Conservation (phyloP, 2,329 filamentous ascomycete species). For the Exophiala calicioides region DNA sequence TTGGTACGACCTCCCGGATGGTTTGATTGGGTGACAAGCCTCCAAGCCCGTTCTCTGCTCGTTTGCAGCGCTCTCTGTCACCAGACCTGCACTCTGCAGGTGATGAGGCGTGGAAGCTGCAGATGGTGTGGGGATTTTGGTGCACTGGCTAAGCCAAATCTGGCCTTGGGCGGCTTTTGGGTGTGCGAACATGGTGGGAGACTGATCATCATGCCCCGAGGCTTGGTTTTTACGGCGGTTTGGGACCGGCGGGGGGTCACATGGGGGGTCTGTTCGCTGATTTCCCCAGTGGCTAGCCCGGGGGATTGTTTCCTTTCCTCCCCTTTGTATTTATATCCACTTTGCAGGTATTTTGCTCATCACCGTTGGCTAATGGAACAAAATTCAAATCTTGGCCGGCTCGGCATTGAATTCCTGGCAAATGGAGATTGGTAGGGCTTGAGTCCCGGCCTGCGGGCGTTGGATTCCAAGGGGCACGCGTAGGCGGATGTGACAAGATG, state of each 20-base stretch:
- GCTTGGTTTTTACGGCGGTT: too few species aligned
- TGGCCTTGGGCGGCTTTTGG: background rate
- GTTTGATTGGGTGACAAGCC: slow-evolving; percentile 22
- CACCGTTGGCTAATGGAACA: background rate
- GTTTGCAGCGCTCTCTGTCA: slow-evolving; percentile 17
- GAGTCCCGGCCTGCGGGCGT: too few species aligned
- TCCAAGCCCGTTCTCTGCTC: slow-evolving; percentile 7
- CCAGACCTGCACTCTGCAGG: slow-evolving; percentile 25
- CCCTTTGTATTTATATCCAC: slow-evolving; percentile 7
- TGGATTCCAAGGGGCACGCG: too few species aligned
- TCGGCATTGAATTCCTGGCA: slow-evolving; percentile 1
- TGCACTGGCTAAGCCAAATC: slow-evolving; percentile 21
- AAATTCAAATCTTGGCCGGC: slow-evolving; percentile 5
- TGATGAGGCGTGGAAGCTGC: slow-evolving; percentile 22
- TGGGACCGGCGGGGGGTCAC: background rate
- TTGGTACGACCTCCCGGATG: slow-evolving; percentile 19
- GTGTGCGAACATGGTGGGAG: too few species aligned
- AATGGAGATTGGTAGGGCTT: slow-evolving; percentile 1
- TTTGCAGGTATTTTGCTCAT: slow-evolving; percentile 3
- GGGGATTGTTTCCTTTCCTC: background rate
- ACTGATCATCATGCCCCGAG: too few species aligned
- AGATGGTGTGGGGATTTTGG: slow-evolving; percentile 26
- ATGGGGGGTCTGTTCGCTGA: background rate
- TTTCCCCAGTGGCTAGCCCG: background rate
- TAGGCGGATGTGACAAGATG: too few species aligned